phyloP scores from a whole-genome alignment of 805 yeast genomes.

The Candida khao-thaluensis region DNA sequence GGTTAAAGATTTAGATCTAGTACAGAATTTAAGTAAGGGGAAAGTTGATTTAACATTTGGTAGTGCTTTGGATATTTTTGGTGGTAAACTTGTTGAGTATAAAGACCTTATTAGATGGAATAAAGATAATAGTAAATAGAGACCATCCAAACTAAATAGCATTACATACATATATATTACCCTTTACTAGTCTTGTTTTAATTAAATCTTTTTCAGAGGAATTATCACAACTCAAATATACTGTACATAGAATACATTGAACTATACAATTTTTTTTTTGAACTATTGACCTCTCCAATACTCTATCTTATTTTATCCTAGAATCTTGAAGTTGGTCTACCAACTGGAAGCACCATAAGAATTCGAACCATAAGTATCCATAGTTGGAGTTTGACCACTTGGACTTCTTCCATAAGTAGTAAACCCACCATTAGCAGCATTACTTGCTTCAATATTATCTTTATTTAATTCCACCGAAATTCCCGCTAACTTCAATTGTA shows the following conservation, averaged over 20 bases:
- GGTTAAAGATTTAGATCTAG: slow-evolving; percentile 65
- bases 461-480: slow-evolving; percentile 67
- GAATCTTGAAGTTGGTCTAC: slow-evolving; percentile 13
- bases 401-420: slow-evolving; percentile 45
- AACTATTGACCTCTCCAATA: no score
- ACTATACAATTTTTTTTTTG: slow-evolving; percentile 4
- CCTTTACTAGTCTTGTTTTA: no score
- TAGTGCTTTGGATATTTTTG: slow-evolving; percentile 90
- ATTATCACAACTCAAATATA: no score
- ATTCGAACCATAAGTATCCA: slow-evolving; percentile 27
- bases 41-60: slow-evolving; percentile 92
- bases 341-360: slow-evolving; percentile 38
- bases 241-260: slow-evolving; percentile 2
- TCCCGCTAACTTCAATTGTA: slow-evolving; percentile 89
- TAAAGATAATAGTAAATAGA: not conserved
- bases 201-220: no score
- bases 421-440: slow-evolving; percentile 43
- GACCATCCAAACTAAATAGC: no score
- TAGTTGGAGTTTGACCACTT: slow-evolving; percentile 24
- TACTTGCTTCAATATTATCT: slow-evolving; percentile 40
- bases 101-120: slow-evolving; percentile 80
- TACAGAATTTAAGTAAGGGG: slow-evolving; percentile 66
- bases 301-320: no score
- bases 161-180: no score
- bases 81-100: slow-evolving; percentile 79